Conservation (phyloP, 2,329 filamentous ascomycete species). For the Xylariaceae sp. region DNA sequence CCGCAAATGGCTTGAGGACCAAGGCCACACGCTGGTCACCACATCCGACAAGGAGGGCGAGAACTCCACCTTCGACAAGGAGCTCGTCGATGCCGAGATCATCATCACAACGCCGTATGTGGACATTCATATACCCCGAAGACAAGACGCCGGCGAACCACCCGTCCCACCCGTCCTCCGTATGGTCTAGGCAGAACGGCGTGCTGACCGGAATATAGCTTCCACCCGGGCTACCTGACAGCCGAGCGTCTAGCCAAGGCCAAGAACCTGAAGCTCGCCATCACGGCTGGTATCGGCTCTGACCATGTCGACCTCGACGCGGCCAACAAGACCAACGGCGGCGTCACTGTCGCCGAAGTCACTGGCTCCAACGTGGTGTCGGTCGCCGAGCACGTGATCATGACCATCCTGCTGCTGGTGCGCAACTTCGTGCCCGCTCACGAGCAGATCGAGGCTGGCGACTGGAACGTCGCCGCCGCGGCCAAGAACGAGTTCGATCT, state of each 20-base stretch:
- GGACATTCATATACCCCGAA: too few species aligned
- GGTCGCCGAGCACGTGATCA: constrained; percentile 96
- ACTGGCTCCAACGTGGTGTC: constrained; percentile 98
- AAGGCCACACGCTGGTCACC: constrained; percentile 93
- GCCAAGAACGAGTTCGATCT: constrained; percentile 99
- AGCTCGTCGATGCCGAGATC: constrained; percentile 92
- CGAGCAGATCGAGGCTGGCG: constrained; percentile 80
- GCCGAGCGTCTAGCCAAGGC: constrained; percentile 94
- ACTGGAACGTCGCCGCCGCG: constrained; percentile 92
- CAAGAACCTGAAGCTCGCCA: constrained; percentile 96
- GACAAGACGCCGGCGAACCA: constrained; percentile 4
- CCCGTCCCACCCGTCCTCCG: not conserved
- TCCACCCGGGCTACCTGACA: constrained; percentile 97
- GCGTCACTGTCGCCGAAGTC: constrained; percentile 93
- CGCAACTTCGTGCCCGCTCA: constrained; percentile 98
- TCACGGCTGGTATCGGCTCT: constrained; percentile 96
- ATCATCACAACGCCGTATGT: constrained; percentile 96
- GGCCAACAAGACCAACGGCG: constrained; percentile 97
- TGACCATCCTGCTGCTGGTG: constrained; percentile 94
- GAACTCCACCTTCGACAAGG: constrained; percentile 87
- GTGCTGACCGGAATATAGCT: constrained; percentile 42
- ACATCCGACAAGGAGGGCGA: constrained; percentile 97
- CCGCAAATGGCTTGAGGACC: constrained; percentile 94
- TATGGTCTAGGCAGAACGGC: too few species aligned
- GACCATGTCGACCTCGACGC: constrained; percentile 97